Percentiles rank a stretch among this genome's conserved stretches.
Evolutionary conservation across 148 eudicot species (phyloP).

Genomic region (Chenopodium formosanum): DNA sequence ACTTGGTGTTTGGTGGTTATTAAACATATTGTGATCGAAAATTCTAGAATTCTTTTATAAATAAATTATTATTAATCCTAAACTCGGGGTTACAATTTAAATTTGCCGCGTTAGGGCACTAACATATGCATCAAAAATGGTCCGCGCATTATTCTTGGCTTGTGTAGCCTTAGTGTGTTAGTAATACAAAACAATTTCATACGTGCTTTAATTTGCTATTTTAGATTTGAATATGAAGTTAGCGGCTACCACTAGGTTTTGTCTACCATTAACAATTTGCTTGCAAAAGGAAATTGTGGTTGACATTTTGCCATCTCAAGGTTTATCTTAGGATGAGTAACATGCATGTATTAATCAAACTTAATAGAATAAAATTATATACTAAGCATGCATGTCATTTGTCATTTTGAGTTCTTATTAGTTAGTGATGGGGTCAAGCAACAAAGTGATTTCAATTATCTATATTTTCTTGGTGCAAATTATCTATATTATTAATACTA

Average conservation of each 20-base stretch:
- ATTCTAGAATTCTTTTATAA: no score
- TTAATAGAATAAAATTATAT: no score
- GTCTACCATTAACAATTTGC: slow-evolving; percentile 6
- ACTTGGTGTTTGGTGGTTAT: background rate
- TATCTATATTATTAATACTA: no score
- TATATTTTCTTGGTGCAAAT: no score
- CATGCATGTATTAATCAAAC: background rate
- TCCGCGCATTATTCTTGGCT: background rate
- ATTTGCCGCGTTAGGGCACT: no score
- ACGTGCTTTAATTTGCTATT: background rate
- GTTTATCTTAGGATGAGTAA: background rate
- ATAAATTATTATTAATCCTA: background rate
- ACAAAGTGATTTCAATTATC: no score
- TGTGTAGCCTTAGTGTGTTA: background rate
- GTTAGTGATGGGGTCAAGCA: no score
- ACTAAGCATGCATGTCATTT: no score
- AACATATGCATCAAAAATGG: background rate
- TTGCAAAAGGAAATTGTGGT: background rate
- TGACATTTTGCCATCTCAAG: background rate
- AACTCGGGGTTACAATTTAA: background rate
- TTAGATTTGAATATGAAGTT: background rate
- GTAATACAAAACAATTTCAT: no score
- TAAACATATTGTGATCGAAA: background rate
- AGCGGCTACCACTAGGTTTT: slow-evolving; percentile 3
- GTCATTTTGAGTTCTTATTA: no score